Percentiles rank a stretch among this genome's conserved stretches.
Evolutionary conservation across 192 early-diverging fungal species (phyloP).

Genomic region (Spizellomyces sp.): DNA sequence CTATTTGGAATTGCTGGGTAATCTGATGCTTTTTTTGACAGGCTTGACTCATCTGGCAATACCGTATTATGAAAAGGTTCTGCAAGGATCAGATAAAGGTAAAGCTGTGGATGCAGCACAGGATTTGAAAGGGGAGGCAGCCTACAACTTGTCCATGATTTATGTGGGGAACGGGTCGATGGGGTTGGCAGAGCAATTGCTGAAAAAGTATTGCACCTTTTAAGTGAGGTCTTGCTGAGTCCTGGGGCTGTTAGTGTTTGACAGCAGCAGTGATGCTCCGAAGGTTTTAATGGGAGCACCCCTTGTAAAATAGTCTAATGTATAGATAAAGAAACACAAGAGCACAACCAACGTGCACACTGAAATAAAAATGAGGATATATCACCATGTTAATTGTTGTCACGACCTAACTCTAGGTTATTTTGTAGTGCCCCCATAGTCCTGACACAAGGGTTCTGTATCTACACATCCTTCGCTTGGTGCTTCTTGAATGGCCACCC

Average conservation of each 20-base stretch:
- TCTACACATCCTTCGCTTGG: neutral
- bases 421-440: too few species aligned
- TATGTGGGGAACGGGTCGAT: conserved; percentile 74
- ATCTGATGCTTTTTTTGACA: conserved; percentile 9
- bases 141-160: conserved; percentile 88
- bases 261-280: neutral
- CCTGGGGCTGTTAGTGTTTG: neutral
- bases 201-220: conserved; percentile 78
- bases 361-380: too few species aligned
- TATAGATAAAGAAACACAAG: too few species aligned
- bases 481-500: conserved; percentile 38
- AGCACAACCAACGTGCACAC: too few species aligned
- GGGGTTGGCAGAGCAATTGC: conserved; percentile 68
- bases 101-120: conserved; percentile 3
- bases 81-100: conserved; percentile 39
- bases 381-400: too few species aligned
- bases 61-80: conserved; percentile 80
- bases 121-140: conserved; percentile 76
- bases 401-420: too few species aligned
- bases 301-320: too few species aligned
- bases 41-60: conserved; percentile 79
- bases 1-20: neutral
- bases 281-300: too few species aligned
- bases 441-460: too few species aligned
- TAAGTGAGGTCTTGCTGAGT: conserved; percentile 18